phyloP scores from a whole-genome alignment of 371 early-diverging fungal genomes.

The Dinochytrium kinnereticum region DNA sequence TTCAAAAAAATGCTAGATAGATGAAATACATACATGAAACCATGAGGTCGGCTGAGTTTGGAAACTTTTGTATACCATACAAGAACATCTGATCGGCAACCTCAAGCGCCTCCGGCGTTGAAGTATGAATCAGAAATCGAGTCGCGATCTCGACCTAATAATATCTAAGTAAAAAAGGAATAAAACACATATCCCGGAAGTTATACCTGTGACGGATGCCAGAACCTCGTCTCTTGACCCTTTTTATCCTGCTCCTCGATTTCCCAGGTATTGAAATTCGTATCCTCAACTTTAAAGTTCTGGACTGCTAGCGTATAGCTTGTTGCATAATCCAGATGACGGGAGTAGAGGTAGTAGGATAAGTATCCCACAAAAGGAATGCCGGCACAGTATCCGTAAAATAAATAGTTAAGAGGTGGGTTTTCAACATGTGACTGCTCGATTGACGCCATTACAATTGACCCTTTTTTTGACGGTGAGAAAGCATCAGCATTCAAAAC shows the following conservation, averaged over 20 bases:
- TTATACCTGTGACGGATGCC: constrained; percentile 29
- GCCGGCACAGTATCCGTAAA: constrained; percentile 25
- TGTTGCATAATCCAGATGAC: constrained; percentile 23
- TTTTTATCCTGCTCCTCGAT: constrained; percentile 24
- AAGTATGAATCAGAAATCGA: constrained; percentile 21
- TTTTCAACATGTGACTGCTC: neutral
- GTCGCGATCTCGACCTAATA: constrained; percentile 36
- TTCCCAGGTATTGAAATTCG: constrained; percentile 32
- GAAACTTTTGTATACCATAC: constrained; percentile 36
- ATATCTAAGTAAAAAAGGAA: neutral
- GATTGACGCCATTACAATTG: constrained; percentile 19
- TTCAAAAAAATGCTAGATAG: neutral
- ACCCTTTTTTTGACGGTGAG: no score
- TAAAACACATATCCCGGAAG: neutral
- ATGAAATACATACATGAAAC: constrained; percentile 28
- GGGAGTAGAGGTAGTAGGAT: constrained; percentile 17
- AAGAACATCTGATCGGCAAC: constrained; percentile 33
- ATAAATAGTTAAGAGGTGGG: constrained; percentile 3
- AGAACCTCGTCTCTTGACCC: constrained; percentile 29
- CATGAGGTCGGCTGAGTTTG: constrained; percentile 29
- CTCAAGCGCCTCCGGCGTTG: constrained; percentile 19
- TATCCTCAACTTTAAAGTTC: constrained; percentile 25
- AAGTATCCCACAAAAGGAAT: constrained; percentile 6
- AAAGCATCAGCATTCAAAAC: constrained; percentile 8
- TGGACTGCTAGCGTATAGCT: constrained; percentile 26